phyloP scores from a whole-genome alignment of 2,329 filamentous ascomycete species.

The Arthroderma sp. region DNA sequence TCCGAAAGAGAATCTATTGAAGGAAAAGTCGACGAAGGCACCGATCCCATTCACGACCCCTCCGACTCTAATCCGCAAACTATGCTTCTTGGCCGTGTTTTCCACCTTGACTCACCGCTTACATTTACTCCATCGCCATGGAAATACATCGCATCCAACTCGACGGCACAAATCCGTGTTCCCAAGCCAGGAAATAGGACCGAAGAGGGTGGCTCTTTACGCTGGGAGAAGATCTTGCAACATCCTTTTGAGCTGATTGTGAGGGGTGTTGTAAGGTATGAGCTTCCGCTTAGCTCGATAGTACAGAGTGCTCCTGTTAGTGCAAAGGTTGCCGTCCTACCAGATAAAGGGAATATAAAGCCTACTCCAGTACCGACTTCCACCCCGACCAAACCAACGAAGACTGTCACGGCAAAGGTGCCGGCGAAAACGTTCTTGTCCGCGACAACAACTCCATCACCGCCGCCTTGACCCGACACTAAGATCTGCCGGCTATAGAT shows the following conservation, averaged over 20 bases:
- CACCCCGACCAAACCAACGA: neutral
- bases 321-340: constrained; percentile 31
- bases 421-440: neutral
- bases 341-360: constrained; percentile 19
- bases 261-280: constrained; percentile 79
- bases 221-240: constrained; percentile 83
- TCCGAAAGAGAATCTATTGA: constrained; percentile 8
- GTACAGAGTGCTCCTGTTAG: constrained; percentile 40
- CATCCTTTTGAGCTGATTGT: constrained; percentile 91
- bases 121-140: constrained; percentile 85
- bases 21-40: constrained; percentile 41
- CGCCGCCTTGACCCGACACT: neutral
- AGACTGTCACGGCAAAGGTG: neutral
- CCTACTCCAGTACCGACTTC: neutral
- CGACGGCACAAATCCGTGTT: constrained; percentile 73
- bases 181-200: constrained; percentile 78
- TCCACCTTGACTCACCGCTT: constrained; percentile 73
- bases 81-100: constrained; percentile 82
- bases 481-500: neutral
- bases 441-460: neutral
- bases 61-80: constrained; percentile 53
- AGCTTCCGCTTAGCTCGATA: constrained; percentile 47
- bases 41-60: constrained; percentile 51
- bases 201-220: constrained; percentile 62
- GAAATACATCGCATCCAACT: constrained; percentile 57